Evolutionary conservation across 2,329 filamentous ascomycete species (phyloP).

Genomic region (Penicillium sp.): DNA sequence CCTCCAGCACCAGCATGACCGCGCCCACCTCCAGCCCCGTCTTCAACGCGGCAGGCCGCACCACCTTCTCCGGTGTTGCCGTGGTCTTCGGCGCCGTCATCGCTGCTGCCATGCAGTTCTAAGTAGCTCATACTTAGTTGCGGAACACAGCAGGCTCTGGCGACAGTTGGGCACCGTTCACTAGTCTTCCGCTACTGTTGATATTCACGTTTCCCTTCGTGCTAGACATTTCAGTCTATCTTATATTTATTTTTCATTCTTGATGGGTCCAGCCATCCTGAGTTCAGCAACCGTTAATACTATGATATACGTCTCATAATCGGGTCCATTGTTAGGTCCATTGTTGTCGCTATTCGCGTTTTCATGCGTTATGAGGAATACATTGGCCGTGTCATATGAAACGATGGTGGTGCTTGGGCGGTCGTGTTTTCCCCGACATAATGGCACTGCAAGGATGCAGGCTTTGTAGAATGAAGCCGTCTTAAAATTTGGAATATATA

Average conservation of each 20-base stretch:
- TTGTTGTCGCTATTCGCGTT: neutral
- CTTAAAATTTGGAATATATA: no score
- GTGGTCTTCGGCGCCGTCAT: constrained; percentile 23
- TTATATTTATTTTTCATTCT: constrained; percentile 1
- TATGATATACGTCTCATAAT: neutral
- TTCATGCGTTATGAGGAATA: constrained; percentile 2
- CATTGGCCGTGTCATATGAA: neutral
- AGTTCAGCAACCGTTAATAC: constrained; percentile 2
- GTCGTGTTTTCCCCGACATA: neutral
- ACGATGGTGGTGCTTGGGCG: neutral
- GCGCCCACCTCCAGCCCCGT: constrained; percentile 6
- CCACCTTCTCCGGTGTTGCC: constrained; percentile 23
- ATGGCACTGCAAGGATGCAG: no score
- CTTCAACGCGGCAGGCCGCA: constrained; percentile 27
- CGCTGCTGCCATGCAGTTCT: constrained; percentile 25
- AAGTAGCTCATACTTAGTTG: constrained; percentile 4
- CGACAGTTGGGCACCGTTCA: neutral
- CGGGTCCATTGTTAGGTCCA: neutral
- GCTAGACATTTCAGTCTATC: neutral
- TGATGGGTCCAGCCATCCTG: neutral
- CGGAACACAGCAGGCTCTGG: neutral
- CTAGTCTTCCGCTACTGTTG: neutral
- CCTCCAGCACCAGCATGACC: neutral
- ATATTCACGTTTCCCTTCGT: neutral
- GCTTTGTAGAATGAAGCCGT: no score